Conservation (phyloP, 345 rosid species). For the Murraya koenigii region DNA sequence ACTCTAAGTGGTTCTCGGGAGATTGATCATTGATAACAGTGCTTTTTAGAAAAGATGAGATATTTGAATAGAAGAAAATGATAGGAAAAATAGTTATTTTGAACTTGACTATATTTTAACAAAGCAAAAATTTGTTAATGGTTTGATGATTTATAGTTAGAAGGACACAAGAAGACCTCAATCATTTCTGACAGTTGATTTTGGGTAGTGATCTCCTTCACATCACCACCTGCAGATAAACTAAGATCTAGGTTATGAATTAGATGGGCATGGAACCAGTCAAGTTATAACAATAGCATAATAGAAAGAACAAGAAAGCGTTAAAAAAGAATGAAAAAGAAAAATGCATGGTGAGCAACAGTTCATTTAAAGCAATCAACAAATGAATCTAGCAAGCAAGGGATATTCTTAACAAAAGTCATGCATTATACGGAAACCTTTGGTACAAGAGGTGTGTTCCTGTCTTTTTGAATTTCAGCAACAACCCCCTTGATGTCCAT, state of each 20-base stretch:
- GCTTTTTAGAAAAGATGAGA: neutral
- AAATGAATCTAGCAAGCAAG: conserved; percentile 6
- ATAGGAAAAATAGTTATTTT: neutral
- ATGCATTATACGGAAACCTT: conserved; percentile 53
- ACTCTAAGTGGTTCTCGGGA: neutral
- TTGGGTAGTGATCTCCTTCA: conserved; percentile 69
- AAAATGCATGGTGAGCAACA: neutral
- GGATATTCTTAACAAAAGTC: conserved; percentile 5
- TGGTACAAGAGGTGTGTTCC: conserved; percentile 67
- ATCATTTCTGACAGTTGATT: conserved; percentile 74
- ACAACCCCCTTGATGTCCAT: conserved; percentile 92
- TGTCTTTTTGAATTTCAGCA: conserved; percentile 71
- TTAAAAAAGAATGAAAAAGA: neutral
- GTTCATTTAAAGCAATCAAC: neutral
- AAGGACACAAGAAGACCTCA: conserved; percentile 61
- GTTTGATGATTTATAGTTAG: conserved; percentile 16
- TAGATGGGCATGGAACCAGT: neutral
- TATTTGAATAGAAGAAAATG: neutral
- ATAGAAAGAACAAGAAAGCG: neutral
- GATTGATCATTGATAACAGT: neutral
- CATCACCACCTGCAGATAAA: conserved; percentile 91
- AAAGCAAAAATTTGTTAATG: neutral
- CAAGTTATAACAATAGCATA: neutral
- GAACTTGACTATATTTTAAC: neutral
- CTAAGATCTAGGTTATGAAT: conserved; percentile 41